Percentiles rank a stretch among this genome's conserved stretches.
Evolutionary conservation across 257 asterid genomes (phyloP).

Genomic region (Solanum clarkiae): DNA sequence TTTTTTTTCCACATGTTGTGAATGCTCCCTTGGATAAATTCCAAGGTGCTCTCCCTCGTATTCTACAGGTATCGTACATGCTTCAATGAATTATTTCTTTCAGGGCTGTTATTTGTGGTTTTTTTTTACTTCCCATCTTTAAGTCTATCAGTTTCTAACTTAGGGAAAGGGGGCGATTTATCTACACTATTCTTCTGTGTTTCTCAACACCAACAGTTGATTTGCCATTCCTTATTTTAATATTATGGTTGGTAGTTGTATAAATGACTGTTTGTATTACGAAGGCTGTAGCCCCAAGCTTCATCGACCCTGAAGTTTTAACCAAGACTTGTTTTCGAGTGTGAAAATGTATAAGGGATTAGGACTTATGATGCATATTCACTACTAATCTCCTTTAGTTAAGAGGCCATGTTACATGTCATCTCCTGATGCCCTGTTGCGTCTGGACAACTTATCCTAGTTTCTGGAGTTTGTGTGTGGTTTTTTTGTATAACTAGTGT

Average conservation of each 20-base stretch:
- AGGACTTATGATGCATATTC: neutral
- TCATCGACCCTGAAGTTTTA: neutral
- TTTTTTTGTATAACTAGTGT: neutral
- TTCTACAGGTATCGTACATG: slow-evolving; percentile 57
- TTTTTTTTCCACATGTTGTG: slow-evolving; percentile 68
- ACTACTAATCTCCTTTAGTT: neutral
- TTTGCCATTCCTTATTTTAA: neutral
- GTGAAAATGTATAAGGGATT: neutral
- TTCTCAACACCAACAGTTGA: neutral
- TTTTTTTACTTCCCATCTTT: neutral
- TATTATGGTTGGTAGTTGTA: neutral
- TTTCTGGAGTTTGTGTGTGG: neutral
- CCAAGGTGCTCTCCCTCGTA: slow-evolving; percentile 64
- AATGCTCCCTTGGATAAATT: slow-evolving; percentile 70
- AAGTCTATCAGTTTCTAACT: neutral
- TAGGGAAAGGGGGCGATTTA: neutral
- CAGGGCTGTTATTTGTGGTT: neutral
- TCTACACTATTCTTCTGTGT: neutral
- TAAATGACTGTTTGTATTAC: neutral
- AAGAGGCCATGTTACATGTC: neutral
- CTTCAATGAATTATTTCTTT: neutral
- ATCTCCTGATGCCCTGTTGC: neutral
- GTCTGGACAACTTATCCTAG: neutral
- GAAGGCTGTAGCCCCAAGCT: neutral
- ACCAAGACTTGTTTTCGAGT: neutral